Evolutionary conservation across 106 monocot genomes (phyloP).

Genomic region (Dioscorea dumetorum): DNA sequence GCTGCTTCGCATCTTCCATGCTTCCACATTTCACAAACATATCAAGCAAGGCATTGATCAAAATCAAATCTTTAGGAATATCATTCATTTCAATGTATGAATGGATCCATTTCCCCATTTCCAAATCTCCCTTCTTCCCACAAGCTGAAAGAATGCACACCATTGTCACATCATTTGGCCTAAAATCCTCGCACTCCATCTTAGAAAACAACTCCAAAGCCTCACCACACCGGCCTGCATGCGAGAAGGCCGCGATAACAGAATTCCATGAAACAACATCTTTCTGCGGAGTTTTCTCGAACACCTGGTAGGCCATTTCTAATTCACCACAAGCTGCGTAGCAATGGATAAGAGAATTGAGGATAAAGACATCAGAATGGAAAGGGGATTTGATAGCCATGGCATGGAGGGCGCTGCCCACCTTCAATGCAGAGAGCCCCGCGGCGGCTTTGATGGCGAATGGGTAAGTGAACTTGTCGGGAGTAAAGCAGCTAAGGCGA

Average conservation of each 20-base stretch:
- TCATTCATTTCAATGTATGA: conserved; percentile 13
- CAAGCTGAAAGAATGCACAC: conserved; percentile 38
- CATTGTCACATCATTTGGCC: conserved; percentile 42
- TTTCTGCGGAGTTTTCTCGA: conserved; percentile 20
- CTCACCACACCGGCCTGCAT: conserved; percentile 19
- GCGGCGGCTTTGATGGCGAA: conserved; percentile 52
- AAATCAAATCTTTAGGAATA: conserved; percentile 16
- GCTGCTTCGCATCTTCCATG: conserved; percentile 22
- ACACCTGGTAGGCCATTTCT: conserved; percentile 20
- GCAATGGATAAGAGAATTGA: conserved; percentile 45
- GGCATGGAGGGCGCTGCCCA: conserved; percentile 36
- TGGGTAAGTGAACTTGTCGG: conserved; percentile 54
- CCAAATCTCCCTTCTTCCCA: conserved; percentile 35
- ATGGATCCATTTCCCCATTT: conserved; percentile 33
- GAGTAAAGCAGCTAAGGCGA: conserved; percentile 5
- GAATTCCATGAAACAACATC: conserved; percentile 69
- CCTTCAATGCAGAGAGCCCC: not conserved
- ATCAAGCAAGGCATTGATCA: conserved; percentile 43
- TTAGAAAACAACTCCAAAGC: conserved; percentile 29
- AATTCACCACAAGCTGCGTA: conserved; percentile 28
- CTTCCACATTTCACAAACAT: conserved; percentile 51
- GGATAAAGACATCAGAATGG: conserved; percentile 37
- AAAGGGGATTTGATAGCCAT: conserved; percentile 31
- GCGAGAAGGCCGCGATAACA: conserved; percentile 25
- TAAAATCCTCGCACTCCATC: conserved; percentile 22